Percentiles rank a stretch among this genome's conserved stretches.
Evolutionary conservation across 805 yeast genomes (phyloP).

Genomic region (Hanseniaspora occidentalis): DNA sequence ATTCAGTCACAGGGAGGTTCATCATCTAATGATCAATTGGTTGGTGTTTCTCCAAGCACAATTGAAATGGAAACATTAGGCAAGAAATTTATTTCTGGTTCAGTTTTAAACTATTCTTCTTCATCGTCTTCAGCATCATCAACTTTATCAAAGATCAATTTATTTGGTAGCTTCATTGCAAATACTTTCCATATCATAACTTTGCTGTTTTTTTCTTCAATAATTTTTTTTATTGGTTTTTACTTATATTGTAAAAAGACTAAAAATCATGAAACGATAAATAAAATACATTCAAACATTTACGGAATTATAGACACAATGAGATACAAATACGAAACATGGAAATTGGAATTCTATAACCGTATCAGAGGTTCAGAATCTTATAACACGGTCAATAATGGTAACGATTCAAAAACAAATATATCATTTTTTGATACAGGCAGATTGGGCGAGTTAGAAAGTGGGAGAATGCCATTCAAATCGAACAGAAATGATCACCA

Average conservation of each 20-base stretch:
- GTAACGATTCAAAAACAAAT: no score
- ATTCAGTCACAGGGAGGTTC: constrained; percentile 24
- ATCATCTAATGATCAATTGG: constrained; percentile 6
- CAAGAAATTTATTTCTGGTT: constrained; percentile 18
- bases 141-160: constrained; percentile 2
- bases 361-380: constrained; percentile 7
- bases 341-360: constrained; percentile 1
- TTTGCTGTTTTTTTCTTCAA: not conserved
- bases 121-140: constrained; percentile 1
- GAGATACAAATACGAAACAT: not conserved
- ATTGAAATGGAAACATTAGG: constrained; percentile 11
- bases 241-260: not conserved
- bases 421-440: constrained; percentile 8
- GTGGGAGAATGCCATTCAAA: constrained; percentile 3
- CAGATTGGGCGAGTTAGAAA: constrained; percentile 11
- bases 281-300: no score
- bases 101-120: constrained; percentile 1
- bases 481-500: constrained; percentile 6
- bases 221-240: no score
- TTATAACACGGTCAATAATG: no score
- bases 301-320: constrained; percentile 1
- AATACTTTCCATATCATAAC: no score
- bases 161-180: no score
- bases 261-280: no score
- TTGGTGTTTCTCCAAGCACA: constrained; percentile 21